phyloP scores from a whole-genome alignment of 352 stramenopile species.

The Pythium aphanidermatum region DNA sequence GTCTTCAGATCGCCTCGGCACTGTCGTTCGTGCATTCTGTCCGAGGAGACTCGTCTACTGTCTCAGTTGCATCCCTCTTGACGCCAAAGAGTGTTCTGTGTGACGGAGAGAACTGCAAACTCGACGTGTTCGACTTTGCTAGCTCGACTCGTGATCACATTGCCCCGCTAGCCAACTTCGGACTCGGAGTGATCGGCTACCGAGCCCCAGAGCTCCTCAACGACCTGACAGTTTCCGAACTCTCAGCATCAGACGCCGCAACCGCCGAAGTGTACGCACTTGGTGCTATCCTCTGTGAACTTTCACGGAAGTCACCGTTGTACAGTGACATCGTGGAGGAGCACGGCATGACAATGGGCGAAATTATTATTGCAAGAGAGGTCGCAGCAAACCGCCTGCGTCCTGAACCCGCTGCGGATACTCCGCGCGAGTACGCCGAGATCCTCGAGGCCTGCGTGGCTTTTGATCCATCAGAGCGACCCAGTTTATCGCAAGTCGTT shows the following conservation, averaged over 20 bases:
- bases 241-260: background rate
- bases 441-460: slow-evolving; percentile 37
- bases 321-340: slow-evolving; percentile 43
- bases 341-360: slow-evolving; percentile 42
- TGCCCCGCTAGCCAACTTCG: slow-evolving; percentile 36
- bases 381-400: slow-evolving; percentile 34
- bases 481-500: slow-evolving; percentile 34
- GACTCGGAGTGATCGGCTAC: slow-evolving; percentile 47
- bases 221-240: background rate
- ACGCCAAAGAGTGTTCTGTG: slow-evolving; percentile 53
- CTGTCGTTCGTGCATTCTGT: slow-evolving; percentile 48
- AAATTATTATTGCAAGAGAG: slow-evolving; percentile 57
- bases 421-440: slow-evolving; percentile 35
- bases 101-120: slow-evolving; percentile 55
- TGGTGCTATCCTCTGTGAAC: slow-evolving; percentile 68
- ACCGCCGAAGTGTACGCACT: slow-evolving; percentile 65
- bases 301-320: slow-evolving; percentile 36
- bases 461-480: slow-evolving; percentile 44
- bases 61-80: no score
- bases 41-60: slow-evolving; percentile 8
- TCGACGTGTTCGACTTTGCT: slow-evolving; percentile 72
- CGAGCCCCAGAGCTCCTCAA: slow-evolving; percentile 53
- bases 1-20: slow-evolving; percentile 36
- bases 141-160: slow-evolving; percentile 36
- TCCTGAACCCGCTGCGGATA: slow-evolving; percentile 35